Conservation (phyloP, 192 early-diverging fungal genomes). For the Gamsiella multidivaricata region DNA sequence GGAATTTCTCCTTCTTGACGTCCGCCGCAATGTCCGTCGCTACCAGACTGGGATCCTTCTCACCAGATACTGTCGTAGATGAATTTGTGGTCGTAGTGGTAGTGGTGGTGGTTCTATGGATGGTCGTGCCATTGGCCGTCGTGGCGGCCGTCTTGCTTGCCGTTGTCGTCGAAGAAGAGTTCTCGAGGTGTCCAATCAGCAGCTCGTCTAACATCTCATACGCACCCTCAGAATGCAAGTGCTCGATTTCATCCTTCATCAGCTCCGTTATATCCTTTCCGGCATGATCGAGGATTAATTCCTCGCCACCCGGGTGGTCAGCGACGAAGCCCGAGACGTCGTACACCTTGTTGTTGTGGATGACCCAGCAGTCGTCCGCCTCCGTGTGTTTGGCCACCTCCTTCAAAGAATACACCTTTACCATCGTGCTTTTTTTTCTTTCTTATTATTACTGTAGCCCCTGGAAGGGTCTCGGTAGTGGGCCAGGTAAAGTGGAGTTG, state of each 20-base stretch:
- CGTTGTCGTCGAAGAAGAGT: background rate
- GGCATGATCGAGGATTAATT: conserved; percentile 86
- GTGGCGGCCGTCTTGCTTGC: background rate
- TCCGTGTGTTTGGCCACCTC: conserved; percentile 83
- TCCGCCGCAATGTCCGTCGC: conserved; percentile 34
- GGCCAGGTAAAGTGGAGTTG: too few species aligned
- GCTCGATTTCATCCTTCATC: conserved; percentile 83
- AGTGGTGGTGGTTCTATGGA: background rate
- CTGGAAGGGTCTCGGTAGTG: too few species aligned
- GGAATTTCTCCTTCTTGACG: conserved; percentile 64
- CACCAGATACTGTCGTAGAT: background rate
- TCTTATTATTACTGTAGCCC: background rate
- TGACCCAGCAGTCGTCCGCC: conserved; percentile 81
- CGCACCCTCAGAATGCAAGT: conserved; percentile 85
- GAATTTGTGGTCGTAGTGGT: background rate
- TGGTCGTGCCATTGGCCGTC: background rate
- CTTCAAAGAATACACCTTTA: conserved; percentile 54
- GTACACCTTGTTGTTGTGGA: conserved; percentile 83
- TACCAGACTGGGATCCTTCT: conserved; percentile 1
- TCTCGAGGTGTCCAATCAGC: conserved; percentile 69
- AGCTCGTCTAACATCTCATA: conserved; percentile 90
- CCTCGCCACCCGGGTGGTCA: conserved; percentile 94
- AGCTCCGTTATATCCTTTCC: conserved; percentile 83
- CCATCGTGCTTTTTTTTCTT: conserved; percentile 17
- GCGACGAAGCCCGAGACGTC: conserved; percentile 86